These are phyloP conservation scores for Boechera stricta DNA, from an alignment of 345 rosid species.

Conservation along the genomic window DNA sequence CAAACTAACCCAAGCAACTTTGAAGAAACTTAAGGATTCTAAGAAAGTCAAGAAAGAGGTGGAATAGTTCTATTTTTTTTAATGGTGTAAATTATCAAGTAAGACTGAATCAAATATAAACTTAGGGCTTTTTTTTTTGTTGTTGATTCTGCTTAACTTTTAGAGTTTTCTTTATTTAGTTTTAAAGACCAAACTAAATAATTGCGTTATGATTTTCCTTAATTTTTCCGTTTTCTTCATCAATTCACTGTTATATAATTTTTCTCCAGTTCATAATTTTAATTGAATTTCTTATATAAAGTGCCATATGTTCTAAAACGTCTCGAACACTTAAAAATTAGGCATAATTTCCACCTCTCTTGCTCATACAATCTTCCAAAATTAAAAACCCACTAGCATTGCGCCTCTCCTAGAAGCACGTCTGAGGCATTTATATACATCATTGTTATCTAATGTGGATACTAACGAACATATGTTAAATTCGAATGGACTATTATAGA, in stretches of 20 bases:
- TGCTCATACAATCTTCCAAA: background rate
- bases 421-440: background rate
- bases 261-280: no score
- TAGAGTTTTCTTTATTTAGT: background rate
- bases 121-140: background rate
- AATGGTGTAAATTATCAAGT: background rate
- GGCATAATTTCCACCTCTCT: background rate
- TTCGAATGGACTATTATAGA: background rate
- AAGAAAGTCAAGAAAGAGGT: constrained; percentile 11
- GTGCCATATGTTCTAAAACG: background rate
- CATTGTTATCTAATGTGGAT: background rate
- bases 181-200: background rate
- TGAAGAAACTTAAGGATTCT: constrained; percentile 1
- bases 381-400: background rate
- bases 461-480: background rate
- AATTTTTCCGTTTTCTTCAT: background rate
- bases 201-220: background rate
- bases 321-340: background rate
- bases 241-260: background rate
- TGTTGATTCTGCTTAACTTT: no score
- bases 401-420: background rate
- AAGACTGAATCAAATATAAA: background rate
- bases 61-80: background rate
- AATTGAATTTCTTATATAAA: background rate
- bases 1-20: constrained; percentile 4